Conservation (phyloP, 1,284 basidiomycete genomes). For the Boletus smithii region DNA sequence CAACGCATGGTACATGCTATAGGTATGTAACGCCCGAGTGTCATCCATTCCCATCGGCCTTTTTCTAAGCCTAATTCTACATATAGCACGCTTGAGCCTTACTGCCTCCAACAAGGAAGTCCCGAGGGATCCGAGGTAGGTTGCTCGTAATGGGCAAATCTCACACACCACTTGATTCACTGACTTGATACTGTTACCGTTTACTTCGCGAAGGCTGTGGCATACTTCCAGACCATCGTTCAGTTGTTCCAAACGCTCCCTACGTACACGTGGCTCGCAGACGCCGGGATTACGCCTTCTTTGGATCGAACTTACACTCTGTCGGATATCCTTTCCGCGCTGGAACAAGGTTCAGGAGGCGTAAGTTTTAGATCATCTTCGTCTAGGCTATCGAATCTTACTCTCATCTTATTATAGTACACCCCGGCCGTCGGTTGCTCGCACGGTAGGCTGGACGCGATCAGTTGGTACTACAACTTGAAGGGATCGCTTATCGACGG, state of each 20-base stretch:
- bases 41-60: background rate
- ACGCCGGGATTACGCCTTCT: constrained; percentile 68
- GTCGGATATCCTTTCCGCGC: constrained; percentile 53
- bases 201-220: constrained; percentile 49
- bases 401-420: constrained; percentile 33
- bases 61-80: background rate
- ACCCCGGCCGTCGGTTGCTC: constrained; percentile 60
- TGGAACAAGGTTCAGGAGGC: constrained; percentile 47
- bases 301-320: constrained; percentile 54
- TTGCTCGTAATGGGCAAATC: constrained; percentile 3
- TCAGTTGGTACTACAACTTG: constrained; percentile 67
- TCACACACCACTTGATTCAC: background rate
- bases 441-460: constrained; percentile 45
- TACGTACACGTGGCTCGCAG: constrained; percentile 66
- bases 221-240: constrained; percentile 67
- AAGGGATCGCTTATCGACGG: constrained; percentile 67
- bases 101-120: constrained; percentile 57
- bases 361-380: constrained; percentile 18
- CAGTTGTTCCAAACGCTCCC: constrained; percentile 60
- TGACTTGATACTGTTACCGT: background rate
- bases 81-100: constrained; percentile 55
- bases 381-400: background rate
- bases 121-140: constrained; percentile 57
- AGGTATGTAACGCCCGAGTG: constrained; percentile 37
- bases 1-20: constrained; percentile 71